A percentile compares a stretch with the other conserved stretches of the same genome.
phyloP scores from a whole-genome alignment of 441 rosid genomes.

The Eutrema salsugineum region DNA sequence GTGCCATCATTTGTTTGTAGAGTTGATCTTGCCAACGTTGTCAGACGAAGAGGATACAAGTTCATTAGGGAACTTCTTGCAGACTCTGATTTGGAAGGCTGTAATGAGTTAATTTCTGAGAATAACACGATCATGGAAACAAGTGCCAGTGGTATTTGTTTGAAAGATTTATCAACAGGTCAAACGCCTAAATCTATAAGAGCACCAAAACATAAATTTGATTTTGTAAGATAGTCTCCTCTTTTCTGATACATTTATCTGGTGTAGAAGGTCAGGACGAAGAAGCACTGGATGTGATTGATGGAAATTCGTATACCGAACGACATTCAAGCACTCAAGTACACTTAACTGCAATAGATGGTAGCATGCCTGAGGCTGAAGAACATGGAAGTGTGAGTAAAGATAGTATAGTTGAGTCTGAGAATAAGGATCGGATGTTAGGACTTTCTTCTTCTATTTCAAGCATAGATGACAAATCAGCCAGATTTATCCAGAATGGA shows the following conservation, averaged over 20 bases:
- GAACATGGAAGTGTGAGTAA: slow-evolving; percentile 3
- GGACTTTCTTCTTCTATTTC: slow-evolving; percentile 29
- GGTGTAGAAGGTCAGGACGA: slow-evolving; percentile 48
- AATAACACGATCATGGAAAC: neutral
- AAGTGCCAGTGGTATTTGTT: slow-evolving; percentile 2
- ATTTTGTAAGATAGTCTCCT: neutral
- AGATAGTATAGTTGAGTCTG: slow-evolving; percentile 18
- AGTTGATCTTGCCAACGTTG: slow-evolving; percentile 83
- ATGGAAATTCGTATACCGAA: slow-evolving; percentile 12
- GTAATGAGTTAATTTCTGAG: slow-evolving; percentile 5
- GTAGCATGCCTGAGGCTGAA: slow-evolving; percentile 3
- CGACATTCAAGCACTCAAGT: slow-evolving; percentile 2
- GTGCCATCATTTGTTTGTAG: slow-evolving; percentile 34
- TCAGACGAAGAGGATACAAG: slow-evolving; percentile 88
- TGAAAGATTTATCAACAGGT: slow-evolving; percentile 41
- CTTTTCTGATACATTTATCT: slow-evolving; percentile 15
- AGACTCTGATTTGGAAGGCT: slow-evolving; percentile 31
- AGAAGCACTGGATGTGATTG: slow-evolving; percentile 15
- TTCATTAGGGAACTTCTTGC: slow-evolving; percentile 57
- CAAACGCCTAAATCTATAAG: slow-evolving; percentile 4
- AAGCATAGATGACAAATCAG: slow-evolving; percentile 55
- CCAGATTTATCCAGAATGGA: slow-evolving; percentile 62
- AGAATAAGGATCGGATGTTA: slow-evolving; percentile 18
- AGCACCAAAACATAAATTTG: neutral
- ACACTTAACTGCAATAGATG: slow-evolving; percentile 2